Conservation (phyloP, 805 yeast species). For the Yamadazyma sp. region DNA sequence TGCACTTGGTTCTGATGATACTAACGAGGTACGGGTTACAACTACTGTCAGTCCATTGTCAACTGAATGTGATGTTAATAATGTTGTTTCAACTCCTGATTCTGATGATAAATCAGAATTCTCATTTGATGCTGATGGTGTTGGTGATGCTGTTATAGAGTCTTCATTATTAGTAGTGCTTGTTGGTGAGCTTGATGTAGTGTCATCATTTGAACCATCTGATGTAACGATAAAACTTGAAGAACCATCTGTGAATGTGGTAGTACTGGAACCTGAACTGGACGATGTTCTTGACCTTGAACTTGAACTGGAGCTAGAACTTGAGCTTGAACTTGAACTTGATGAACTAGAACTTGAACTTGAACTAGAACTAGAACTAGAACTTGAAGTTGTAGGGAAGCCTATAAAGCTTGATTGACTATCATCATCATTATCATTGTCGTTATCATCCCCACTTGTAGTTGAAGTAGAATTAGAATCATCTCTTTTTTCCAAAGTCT, state of each 20-base stretch:
- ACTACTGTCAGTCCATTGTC: constrained; percentile 36
- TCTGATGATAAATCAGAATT: constrained; percentile 4
- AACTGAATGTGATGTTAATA: constrained; percentile 30
- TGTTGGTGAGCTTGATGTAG: neutral
- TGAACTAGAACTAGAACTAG: neutral
- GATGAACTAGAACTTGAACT: constrained; percentile 2
- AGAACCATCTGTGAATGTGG: constrained; percentile 2
- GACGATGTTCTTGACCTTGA: neutral
- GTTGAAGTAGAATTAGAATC: neutral
- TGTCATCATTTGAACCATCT: constrained; percentile 5
- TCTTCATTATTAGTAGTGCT: too few species aligned
- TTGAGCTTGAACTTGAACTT: constrained; percentile 1
- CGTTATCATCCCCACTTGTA: neutral
- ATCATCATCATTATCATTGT: constrained; percentile 1
- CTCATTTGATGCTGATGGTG: constrained; percentile 4
- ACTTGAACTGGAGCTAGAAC: constrained; percentile 5
- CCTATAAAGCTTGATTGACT: neutral
- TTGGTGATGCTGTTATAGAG: too few species aligned
- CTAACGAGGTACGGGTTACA: constrained; percentile 38
- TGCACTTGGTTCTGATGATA: constrained; percentile 21
- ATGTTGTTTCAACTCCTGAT: constrained; percentile 4
- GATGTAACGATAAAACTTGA: constrained; percentile 4
- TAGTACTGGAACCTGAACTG: neutral
- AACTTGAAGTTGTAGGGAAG: neutral
- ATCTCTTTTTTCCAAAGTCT: neutral